phyloP scores from a whole-genome alignment of 176 grass and related monocot species.

The Poa annua region DNA sequence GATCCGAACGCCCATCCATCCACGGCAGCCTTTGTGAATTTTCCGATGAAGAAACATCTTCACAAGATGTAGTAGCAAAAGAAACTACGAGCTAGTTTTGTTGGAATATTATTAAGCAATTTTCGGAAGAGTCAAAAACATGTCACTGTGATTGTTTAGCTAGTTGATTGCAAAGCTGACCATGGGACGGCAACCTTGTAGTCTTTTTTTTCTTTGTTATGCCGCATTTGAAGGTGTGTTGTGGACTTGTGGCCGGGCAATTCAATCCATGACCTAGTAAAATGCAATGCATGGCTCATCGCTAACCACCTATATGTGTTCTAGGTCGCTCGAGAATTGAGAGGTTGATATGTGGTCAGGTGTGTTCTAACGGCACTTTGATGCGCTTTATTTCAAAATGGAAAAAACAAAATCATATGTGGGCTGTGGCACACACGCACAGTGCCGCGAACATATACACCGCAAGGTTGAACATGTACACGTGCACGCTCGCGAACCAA shows the following conservation, averaged over 20 bases:
- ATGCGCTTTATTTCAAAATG: background rate
- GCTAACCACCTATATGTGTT: background rate
- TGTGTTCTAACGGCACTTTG: too few species aligned
- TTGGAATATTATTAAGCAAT: too few species aligned
- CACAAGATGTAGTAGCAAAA: too few species aligned
- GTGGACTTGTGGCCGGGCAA: background rate
- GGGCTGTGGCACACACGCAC: too few species aligned
- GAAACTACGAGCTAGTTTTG: too few species aligned
- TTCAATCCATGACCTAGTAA: background rate
- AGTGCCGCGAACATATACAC: background rate
- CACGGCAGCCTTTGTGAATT: too few species aligned
- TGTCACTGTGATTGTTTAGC: too few species aligned
- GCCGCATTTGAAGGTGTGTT: background rate
- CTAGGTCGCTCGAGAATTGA: background rate
- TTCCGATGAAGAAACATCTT: too few species aligned
- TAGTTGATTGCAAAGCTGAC: too few species aligned
- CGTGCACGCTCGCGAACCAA: background rate
- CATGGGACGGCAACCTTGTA: background rate
- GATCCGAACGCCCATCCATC: too few species aligned
- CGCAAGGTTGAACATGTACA: background rate
- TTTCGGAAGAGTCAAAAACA: too few species aligned
- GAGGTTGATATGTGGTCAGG: background rate
- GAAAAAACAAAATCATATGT: background rate
- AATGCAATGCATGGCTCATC: background rate
- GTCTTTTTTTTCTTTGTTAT: background rate